Base-by-base conservation (phyloP, 768 basidiomycete genomes). In the Lactarius trivialis region DNA sequence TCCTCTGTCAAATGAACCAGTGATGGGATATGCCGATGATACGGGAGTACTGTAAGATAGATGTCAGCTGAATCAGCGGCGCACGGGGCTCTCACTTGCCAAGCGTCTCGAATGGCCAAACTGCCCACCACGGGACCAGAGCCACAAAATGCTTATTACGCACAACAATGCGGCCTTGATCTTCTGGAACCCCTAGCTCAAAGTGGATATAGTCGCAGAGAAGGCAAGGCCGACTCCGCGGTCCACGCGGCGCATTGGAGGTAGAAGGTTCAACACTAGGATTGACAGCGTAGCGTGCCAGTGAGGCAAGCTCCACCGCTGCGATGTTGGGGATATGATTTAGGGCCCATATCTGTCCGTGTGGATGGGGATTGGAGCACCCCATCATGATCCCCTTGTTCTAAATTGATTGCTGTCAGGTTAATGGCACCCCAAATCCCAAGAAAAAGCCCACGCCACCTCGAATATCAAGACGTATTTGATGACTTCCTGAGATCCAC, bases 331-430 rank as follows among this genome's bases (percentile, higher is more conserved):
- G 93, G 7, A 93, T 75, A 17, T 77, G 77, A 3, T 88, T 89
- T 4, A 87, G 73, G 3, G 91, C 88, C 90, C 92, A 93, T 17
- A 86, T 83, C 73, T 97, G 94, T 24, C 93, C 91, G 72, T 96
- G 94, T 0, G 94, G 93, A 71, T 96, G 94, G 28, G 93, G 91
- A 70, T 95, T 96, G 7, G 89, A 92, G 70, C 92, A 95, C 12
- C 94, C 94, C 94, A 95, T 95, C 78, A 93, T 93, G 3, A 86
- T 75, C 2, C 94, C 94, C 75, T 94, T 95, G 73, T 93, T 94
- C 87, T 93, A 67, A n/a, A 43, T 43, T 9, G 12, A 43, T 43
- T 9, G 12, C 5, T n/a, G 24, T 17, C 17, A 7, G 33, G 37
- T 61, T 3, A 51, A 58, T 58, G 28, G 41, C 19, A 36, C 7